Percentiles rank a stretch among this genome's conserved stretches.
Evolutionary conservation across 1,139 yeast genomes (phyloP).

Genomic region (Suhomyces chickasaworum): DNA sequence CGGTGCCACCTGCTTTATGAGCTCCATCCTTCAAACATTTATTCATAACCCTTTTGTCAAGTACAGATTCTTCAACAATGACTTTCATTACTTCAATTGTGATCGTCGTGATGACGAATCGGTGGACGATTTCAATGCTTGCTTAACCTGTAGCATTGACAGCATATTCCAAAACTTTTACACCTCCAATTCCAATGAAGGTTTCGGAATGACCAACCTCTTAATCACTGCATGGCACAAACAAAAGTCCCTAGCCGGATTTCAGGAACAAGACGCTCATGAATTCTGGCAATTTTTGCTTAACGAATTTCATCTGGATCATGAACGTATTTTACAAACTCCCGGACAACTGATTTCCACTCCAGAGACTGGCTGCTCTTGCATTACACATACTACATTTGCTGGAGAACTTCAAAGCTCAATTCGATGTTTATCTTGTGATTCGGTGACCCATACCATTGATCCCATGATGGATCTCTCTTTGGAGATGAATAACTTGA

Average conservation of each 20-base stretch:
- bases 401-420: slow-evolving; percentile 75
- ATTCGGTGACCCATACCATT: slow-evolving; percentile 61
- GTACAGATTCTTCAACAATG: slow-evolving; percentile 73
- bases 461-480: slow-evolving; percentile 94
- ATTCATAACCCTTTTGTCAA: slow-evolving; percentile 87
- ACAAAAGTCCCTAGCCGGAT: slow-evolving; percentile 84
- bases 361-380: slow-evolving; percentile 50
- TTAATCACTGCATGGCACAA: slow-evolving; percentile 83
- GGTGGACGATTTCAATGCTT: slow-evolving; percentile 47
- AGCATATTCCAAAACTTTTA: slow-evolving; percentile 69
- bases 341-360: slow-evolving; percentile 5
- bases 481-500: slow-evolving; percentile 56
- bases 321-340: slow-evolving; percentile 29
- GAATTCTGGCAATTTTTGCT: slow-evolving; percentile 92
- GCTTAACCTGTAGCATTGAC: slow-evolving; percentile 85
- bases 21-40: slow-evolving; percentile 81
- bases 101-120: slow-evolving; percentile 29
- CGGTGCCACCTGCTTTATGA: slow-evolving; percentile 97
- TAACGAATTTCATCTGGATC: slow-evolving; percentile 75
- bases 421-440: slow-evolving; percentile 72
- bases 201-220: slow-evolving; percentile 74
- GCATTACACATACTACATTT: slow-evolving; percentile 81
- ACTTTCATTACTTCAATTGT: slow-evolving; percentile 49
- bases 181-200: slow-evolving; percentile 55
- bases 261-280: slow-evolving; percentile 97